phyloP scores from a whole-genome alignment of 805 yeast species.

The Candida ulmi region DNA sequence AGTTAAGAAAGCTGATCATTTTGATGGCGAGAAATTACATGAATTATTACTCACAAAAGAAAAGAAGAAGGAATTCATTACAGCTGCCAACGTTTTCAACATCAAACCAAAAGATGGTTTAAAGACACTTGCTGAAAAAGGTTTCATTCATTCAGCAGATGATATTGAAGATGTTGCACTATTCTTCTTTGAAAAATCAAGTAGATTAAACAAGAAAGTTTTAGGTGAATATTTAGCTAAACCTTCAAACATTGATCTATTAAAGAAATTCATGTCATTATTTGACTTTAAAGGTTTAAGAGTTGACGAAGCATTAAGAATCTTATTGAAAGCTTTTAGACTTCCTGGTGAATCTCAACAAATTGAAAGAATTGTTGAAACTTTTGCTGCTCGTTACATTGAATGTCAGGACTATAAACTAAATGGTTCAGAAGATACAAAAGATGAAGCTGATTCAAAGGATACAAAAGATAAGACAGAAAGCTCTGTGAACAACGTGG shows the following conservation, averaged over 20 bases:
- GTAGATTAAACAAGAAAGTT: conserved; percentile 78
- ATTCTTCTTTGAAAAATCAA: conserved; percentile 73
- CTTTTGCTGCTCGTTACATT: conserved; percentile 78
- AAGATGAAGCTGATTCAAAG: background rate
- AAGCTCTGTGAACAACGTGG: no score
- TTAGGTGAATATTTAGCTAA: conserved; percentile 85
- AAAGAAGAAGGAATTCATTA: conserved; percentile 68
- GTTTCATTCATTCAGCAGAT: conserved; percentile 49
- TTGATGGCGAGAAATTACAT: conserved; percentile 12
- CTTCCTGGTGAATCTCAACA: conserved; percentile 97
- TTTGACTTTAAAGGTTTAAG: conserved; percentile 71
- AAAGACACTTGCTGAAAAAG: conserved; percentile 52
- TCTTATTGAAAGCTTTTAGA: conserved; percentile 75
- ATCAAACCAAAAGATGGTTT: conserved; percentile 75
- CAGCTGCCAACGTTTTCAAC: conserved; percentile 72
- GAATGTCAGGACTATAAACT: conserved; percentile 43
- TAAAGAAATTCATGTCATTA: conserved; percentile 57
- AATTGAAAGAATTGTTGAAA: conserved; percentile 86
- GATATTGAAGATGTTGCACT: conserved; percentile 61
- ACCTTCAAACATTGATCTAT: conserved; percentile 54
- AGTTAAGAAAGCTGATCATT: conserved; percentile 23
- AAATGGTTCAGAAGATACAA: conserved; percentile 9
- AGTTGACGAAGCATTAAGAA: conserved; percentile 89
- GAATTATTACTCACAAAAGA: conserved; percentile 28
- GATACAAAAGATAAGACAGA: conserved; percentile 17